Conservation (phyloP, 192 early-diverging fungal species). For the Entomortierella chlamydospora region DNA sequence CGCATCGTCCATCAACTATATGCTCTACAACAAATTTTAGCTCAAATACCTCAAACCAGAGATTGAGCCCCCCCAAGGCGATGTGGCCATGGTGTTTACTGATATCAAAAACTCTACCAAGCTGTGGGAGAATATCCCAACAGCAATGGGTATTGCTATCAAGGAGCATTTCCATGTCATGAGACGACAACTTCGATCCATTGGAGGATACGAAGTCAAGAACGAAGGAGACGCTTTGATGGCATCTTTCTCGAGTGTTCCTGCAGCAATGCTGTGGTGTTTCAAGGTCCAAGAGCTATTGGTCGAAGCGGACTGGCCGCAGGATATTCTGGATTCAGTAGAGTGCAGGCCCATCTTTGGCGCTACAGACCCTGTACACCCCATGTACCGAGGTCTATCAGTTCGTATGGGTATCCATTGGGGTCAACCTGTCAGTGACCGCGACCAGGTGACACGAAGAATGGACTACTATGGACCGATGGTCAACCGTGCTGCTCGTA, state of each 20-base stretch:
- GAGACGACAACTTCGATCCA: conserved; percentile 81
- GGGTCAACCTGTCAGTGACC: conserved; percentile 87
- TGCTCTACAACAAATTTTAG: conserved; percentile 15
- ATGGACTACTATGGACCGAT: conserved; percentile 98
- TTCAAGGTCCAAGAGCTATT: conserved; percentile 87
- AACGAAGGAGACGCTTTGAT: conserved; percentile 97
- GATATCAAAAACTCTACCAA: conserved; percentile 95
- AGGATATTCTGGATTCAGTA: conserved; percentile 80
- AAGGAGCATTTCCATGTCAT: conserved; percentile 87
- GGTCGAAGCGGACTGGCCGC: conserved; percentile 87
- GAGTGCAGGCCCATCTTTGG: conserved; percentile 83
- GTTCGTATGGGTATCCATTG: conserved; percentile 96
- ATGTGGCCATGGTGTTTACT: conserved; percentile 90
- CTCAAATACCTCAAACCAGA: conserved; percentile 69
- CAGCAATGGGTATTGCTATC: conserved; percentile 88
- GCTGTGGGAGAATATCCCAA: conserved; percentile 88
- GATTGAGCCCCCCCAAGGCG: conserved; percentile 84
- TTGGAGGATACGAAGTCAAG: conserved; percentile 95
- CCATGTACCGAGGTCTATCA: conserved; percentile 87
- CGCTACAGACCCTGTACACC: conserved; percentile 57
- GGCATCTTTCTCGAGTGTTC: conserved; percentile 88
- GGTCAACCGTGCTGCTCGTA: conserved; percentile 89
- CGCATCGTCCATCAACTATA: background rate
- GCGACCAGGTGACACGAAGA: conserved; percentile 87
- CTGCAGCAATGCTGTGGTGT: conserved; percentile 88